Base-by-base conservation (phyloP, 2,329 filamentous ascomycete genomes). In the Calonectria hawksworthii region DNA sequence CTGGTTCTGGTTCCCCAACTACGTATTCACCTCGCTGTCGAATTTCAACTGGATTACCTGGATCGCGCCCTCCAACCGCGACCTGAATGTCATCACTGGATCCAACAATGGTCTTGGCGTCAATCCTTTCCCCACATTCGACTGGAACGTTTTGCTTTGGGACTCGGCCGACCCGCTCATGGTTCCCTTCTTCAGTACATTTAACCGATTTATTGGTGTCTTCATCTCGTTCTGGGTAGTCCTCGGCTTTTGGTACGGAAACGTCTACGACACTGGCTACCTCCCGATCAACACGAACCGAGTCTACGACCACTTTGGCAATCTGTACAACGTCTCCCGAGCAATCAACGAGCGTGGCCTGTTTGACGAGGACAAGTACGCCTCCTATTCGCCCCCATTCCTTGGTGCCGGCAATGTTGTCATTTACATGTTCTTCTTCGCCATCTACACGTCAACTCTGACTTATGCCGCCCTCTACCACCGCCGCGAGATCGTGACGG, bases 161-260 rank as follows among this genome's bases (percentile, higher is more conserved):
- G 85, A 86, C 66, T 86, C 84, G 50, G 80, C 85, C 77, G 86
- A 88, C 72, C 87, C 87, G 1, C 83, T 88, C 68, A 88, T 88
- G 85, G 85, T 88, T 10, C 89, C 89, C 4, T 89, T 89, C 80
- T 90, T 92, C 83, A 90, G 90, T 34, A 93, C 92, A 54, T 86
- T 91, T 70, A 94, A 94, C 82, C 90, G 89, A 28, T 86, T 93
- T 75, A 83, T 92, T 56, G 92, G 92, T 36, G 87, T 90, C 65
- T 86, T 92, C 16, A 76, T 90, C 41, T 90, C 88, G 54, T 88
- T 89, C 78, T 89, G 90, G 84, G 84, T 93, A 18, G 86, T 91
- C 18, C 82, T 90, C 3, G 90, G 84, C 32, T 80, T 94, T 11
- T 93, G 92, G 84, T 94, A 90, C 81, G 88, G 85, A 56, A 91